These are phyloP conservation scores for Colletotrichum kahawae DNA, from an alignment of 2,329 filamentous ascomycete genomes.

Conservation along the genomic window DNA sequence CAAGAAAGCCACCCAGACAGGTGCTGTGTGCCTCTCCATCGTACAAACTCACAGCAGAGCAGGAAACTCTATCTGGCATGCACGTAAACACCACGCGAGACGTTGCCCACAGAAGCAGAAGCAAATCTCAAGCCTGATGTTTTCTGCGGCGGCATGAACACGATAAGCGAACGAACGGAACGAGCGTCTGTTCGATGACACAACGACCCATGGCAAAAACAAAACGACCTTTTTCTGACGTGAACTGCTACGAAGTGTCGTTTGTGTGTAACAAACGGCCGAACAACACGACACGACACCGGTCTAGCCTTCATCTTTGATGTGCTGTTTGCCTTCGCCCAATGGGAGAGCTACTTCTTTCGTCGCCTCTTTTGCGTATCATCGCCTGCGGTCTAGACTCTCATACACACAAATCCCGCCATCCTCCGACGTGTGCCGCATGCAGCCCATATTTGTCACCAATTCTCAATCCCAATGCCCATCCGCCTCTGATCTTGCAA, in stretches of 20 bases:
- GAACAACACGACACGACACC: neutral
- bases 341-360: neutral
- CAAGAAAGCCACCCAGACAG: neutral
- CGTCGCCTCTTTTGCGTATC: neutral
- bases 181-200: constrained; percentile 15
- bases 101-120: neutral
- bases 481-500: neutral
- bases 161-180: neutral
- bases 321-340: neutral
- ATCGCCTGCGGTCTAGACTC: neutral
- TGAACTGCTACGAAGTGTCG: neutral
- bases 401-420: neutral
- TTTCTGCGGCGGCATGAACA: neutral
- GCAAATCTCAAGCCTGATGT: constrained; percentile 7
- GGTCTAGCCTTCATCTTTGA: neutral
- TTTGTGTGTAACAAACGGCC: neutral
- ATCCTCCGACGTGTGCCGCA: neutral
- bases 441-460: neutral
- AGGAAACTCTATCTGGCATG: neutral
- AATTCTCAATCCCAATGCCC: neutral
- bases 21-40: neutral
- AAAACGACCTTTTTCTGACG: neutral
- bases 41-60: neutral
- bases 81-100: neutral
- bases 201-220: neutral